Conservation (phyloP, 768 basidiomycete species). For the Lactarius quietus region DNA sequence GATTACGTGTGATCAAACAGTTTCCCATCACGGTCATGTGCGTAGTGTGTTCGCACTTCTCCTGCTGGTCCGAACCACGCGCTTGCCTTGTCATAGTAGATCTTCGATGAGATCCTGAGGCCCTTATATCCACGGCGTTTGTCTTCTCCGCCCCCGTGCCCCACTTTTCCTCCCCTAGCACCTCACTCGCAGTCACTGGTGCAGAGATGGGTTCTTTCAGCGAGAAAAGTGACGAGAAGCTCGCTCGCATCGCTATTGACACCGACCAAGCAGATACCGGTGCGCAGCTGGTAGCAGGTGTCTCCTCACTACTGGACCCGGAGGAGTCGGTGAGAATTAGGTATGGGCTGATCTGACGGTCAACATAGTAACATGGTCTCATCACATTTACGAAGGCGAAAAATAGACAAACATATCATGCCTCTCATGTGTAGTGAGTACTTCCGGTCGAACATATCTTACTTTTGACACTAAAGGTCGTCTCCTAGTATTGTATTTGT, state of each 20-base stretch:
- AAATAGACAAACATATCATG: conserved; percentile 65
- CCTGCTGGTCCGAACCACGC: background rate
- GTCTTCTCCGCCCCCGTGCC: background rate
- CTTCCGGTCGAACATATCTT: background rate
- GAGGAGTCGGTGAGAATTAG: conserved; percentile 50
- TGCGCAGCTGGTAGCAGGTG: too few relatives aligned
- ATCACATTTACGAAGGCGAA: conserved; percentile 37
- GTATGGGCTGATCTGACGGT: conserved; percentile 25
- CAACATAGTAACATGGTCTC: background rate
- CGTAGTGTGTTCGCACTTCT: background rate
- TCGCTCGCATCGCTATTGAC: too few relatives aligned
- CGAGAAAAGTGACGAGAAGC: too few relatives aligned
- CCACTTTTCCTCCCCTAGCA: background rate
- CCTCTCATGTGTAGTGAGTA: conserved; percentile 69
- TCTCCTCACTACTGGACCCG: conserved; percentile 45
- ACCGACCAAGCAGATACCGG: too few relatives aligned
- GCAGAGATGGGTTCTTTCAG: too few relatives aligned
- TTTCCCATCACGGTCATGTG: background rate
- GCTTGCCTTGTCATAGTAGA: background rate
- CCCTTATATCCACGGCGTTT: background rate
- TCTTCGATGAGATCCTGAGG: background rate
- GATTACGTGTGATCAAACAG: background rate
- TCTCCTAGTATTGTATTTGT: conserved; percentile 53
- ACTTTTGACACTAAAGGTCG: conserved; percentile 3
- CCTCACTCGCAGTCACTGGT: background rate